These are phyloP conservation scores for Sutorius australiensis DNA, from an alignment of 768 basidiomycete genomes.

Conservation along the genomic window DNA sequence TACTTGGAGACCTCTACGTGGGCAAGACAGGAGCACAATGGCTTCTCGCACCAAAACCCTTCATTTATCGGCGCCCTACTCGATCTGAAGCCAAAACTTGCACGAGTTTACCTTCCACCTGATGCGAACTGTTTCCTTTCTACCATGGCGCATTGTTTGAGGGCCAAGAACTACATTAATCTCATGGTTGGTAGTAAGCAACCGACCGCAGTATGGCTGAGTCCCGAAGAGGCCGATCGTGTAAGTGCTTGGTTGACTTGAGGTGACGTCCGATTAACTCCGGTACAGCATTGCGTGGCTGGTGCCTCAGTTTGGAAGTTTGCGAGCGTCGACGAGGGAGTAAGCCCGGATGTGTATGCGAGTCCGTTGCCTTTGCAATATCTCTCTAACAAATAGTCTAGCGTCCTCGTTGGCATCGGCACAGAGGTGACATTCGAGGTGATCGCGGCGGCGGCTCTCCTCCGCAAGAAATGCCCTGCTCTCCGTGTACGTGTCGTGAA, in stretches of 20 bases:
- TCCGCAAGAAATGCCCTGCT: slow-evolving; percentile 61
- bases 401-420: slow-evolving; percentile 82
- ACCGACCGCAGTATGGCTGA: slow-evolving; percentile 74
- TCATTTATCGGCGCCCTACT: slow-evolving; percentile 86
- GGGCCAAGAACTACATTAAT: slow-evolving; percentile 83
- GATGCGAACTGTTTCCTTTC: slow-evolving; percentile 86
- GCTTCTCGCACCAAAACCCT: slow-evolving; percentile 86
- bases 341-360: slow-evolving; percentile 62
- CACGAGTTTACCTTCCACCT: slow-evolving; percentile 83
- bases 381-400: slow-evolving; percentile 20
- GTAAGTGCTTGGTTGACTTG: slow-evolving; percentile 32
- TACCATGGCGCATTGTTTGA: slow-evolving; percentile 78
- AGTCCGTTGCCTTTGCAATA: background rate
- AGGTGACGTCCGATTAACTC: background rate
- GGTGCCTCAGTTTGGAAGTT: slow-evolving; percentile 87
- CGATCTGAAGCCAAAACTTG: slow-evolving; percentile 64
- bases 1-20: slow-evolving; percentile 89
- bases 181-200: slow-evolving; percentile 89
- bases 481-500: slow-evolving; percentile 89
- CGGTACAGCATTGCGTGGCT: slow-evolving; percentile 69
- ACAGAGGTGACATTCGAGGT: slow-evolving; percentile 88
- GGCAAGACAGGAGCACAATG: slow-evolving; percentile 84
- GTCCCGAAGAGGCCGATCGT: slow-evolving; percentile 67
- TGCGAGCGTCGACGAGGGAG: slow-evolving; percentile 69
- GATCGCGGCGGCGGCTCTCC: slow-evolving; percentile 77